Evolutionary conservation across 768 basidiomycete genomes (phyloP).

Genomic region (Kondoa malvinella): DNA sequence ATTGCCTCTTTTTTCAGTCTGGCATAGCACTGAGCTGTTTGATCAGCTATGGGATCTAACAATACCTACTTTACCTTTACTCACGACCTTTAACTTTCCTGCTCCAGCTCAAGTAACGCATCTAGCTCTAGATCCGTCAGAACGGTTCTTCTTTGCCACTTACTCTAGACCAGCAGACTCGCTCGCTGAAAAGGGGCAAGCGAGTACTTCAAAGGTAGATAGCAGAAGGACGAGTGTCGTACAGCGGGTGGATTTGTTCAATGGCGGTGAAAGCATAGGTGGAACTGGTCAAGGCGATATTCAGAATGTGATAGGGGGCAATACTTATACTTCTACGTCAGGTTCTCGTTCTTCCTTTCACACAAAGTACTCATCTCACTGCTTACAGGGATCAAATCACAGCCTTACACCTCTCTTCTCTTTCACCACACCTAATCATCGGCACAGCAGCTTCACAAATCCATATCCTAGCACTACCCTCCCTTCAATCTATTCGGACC

Average conservation of each 20-base stretch:
- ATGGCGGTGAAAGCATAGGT: too few relatives aligned
- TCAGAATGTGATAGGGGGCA: background rate
- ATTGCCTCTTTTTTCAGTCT: slow-evolving; percentile 13
- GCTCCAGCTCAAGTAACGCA: slow-evolving; percentile 43
- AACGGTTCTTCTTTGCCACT: slow-evolving; percentile 75
- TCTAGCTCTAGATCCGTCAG: slow-evolving; percentile 62
- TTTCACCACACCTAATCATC: slow-evolving; percentile 58
- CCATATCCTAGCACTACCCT: slow-evolving; percentile 69
- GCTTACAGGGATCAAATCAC: slow-evolving; percentile 51
- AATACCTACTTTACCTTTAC: slow-evolving; percentile 32
- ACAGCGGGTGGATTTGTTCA: background rate
- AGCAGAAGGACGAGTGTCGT: background rate
- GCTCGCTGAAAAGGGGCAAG: background rate
- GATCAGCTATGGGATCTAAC: background rate
- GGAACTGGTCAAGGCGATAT: background rate
- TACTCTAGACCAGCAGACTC: slow-evolving; percentile 33
- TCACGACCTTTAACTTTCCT: slow-evolving; percentile 79
- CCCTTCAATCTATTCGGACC: slow-evolving; percentile 72
- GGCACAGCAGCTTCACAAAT: slow-evolving; percentile 60
- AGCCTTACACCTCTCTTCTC: slow-evolving; percentile 56
- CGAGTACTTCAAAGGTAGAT: background rate
- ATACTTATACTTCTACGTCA: background rate
- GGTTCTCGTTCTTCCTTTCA: background rate
- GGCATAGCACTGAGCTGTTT: background rate
- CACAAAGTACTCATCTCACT: slow-evolving; percentile 5